A percentile compares a stretch with the other conserved stretches of the same genome.
These are phyloP conservation scores for Melaleuca quinquenervia DNA, from an alignment of 345 rosid species.

Conservation along the genomic window DNA sequence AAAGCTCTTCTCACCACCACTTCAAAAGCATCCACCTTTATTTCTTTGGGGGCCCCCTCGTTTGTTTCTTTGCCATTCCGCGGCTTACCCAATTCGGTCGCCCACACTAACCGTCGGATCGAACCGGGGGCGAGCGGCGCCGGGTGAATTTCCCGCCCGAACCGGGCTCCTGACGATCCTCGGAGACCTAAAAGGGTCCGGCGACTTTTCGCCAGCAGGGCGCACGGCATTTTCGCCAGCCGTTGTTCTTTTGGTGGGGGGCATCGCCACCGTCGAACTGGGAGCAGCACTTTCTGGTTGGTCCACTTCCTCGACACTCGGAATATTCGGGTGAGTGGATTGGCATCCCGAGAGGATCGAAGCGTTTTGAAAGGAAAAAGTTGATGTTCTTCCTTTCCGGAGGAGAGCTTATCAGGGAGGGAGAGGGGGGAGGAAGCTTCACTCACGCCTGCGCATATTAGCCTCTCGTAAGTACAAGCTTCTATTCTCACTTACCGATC, in stretches of 20 bases:
- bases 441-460: not conserved
- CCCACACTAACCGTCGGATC: not conserved
- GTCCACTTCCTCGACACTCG: constrained; percentile 6
- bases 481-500: not conserved
- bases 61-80: not conserved
- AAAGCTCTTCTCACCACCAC: not conserved
- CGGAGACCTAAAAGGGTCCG: not conserved
- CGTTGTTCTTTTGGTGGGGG: no score
- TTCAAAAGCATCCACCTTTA: not conserved
- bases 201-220: not conserved
- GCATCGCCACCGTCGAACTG: not conserved
- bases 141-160: not conserved
- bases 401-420: no score
- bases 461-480: not conserved
- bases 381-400: not conserved
- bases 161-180: not conserved
- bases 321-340: not conserved
- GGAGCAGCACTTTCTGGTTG: not conserved
- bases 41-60: not conserved
- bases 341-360: not conserved
- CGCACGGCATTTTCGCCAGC: not conserved
- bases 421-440: not conserved
- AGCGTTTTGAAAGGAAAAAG: not conserved
- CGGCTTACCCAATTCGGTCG: not conserved
- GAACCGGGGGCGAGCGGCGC: not conserved